These are phyloP conservation scores for Trichoderma hamatum DNA, from an alignment of 2,329 filamentous ascomycete species.

Conservation along the genomic window DNA sequence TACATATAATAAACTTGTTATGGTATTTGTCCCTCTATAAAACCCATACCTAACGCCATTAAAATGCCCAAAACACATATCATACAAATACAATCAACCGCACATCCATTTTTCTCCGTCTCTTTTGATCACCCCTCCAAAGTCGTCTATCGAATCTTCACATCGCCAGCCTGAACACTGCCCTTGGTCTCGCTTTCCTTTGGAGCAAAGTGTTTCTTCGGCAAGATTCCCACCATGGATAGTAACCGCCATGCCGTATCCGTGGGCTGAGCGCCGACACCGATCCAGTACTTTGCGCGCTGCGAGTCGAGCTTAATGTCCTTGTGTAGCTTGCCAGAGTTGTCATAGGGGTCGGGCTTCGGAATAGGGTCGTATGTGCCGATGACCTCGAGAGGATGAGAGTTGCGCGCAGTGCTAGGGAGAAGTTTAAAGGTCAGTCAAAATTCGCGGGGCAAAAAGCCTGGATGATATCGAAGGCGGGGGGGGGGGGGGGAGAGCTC, in stretches of 20 bases:
- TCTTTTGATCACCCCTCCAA: background rate
- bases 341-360: conserved; percentile 61
- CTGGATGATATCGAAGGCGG: background rate
- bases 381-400: conserved; percentile 90
- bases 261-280: conserved; percentile 92
- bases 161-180: conserved; percentile 34
- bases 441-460: background rate
- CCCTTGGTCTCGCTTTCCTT: conserved; percentile 34
- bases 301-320: conserved; percentile 84
- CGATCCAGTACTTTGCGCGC: conserved; percentile 92
- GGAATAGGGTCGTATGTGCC: conserved; percentile 74
- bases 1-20: background rate
- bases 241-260: conserved; percentile 87
- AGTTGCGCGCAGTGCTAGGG: conserved; percentile 74
- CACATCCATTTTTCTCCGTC: background rate
- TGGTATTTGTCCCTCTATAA: conserved; percentile 19
- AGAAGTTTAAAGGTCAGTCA: conserved; percentile 33
- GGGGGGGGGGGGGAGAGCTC: background rate
- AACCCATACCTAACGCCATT: conserved; percentile 23
- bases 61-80: conserved; percentile 26
- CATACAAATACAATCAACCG: conserved; percentile 24
- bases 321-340: conserved; percentile 75
- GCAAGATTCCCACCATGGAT: conserved; percentile 66
- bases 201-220: conserved; percentile 44
- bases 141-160: conserved; percentile 38